Evolutionary conservation across 1,284 basidiomycete species (phyloP), one percentile per base, ranked within the genome.

Genomic region (Apiotrichum gamsii): DNA sequence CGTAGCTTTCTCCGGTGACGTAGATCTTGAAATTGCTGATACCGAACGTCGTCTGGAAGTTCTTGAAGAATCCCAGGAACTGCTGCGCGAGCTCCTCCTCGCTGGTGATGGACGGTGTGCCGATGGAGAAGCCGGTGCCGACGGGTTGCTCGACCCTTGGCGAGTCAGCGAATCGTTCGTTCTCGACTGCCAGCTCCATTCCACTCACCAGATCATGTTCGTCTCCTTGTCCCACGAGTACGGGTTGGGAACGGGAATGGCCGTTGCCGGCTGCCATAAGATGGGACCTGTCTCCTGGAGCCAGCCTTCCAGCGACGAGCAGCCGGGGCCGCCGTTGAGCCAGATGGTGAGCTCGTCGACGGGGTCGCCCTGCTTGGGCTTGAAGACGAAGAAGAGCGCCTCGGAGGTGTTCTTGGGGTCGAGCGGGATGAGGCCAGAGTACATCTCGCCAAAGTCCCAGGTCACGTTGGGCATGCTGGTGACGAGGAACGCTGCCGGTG

Each of bases 281-380:
- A 87, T 76, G 0, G 83, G 84, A 79, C 88, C 88, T 24, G 87
- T 87, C 67, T 90, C 88, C 65, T 88, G 83, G 14, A 87, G 67
- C 25, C 85, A 70, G 5, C 87, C 88, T 62, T 87, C 82, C 1
- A 90, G 73, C 4, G 83, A 84, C 8, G 82, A 85, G 62, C 87
- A 90, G 1, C 57, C 57, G 2, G 57, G 57, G 8, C 57, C 52
- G 13, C 53, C 48, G 42, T 56, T 52, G 30, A 60, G 44, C 56
- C 51, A 52, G 45, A 64, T 60, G 20, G 60, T 59, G 29, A 64
- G 37, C 42, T 61, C 60, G 39, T 61, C 52, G 25, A 60, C 46
- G 20, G 49, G 45, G 11, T 46, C 46, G 19, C 49, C 46, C 11
- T 40, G 16, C 25, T 40, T 48, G 37, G 57, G 57, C 37, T 54